Conservation (phyloP, 495 filamentous ascomycete genomes). For the Xylaria flabelliformis region DNA sequence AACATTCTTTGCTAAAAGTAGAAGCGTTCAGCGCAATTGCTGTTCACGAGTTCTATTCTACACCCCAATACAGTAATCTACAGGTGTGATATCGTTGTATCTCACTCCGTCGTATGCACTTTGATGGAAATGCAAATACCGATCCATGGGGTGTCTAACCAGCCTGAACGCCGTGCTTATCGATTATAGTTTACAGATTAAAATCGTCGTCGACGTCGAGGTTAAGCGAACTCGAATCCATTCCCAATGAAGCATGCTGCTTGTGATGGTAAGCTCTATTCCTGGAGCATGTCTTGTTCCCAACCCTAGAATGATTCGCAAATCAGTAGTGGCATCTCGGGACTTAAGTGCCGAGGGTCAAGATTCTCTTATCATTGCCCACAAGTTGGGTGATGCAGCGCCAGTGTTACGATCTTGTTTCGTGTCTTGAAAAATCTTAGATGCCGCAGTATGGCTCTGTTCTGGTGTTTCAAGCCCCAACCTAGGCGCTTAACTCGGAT, state of each 20-base stretch:
- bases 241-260: background rate
- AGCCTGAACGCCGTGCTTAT: constrained; percentile 33
- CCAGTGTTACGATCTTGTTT: background rate
- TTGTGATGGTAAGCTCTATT: background rate
- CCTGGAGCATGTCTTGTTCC: background rate
- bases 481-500: background rate
- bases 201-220: background rate
- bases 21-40: too few species aligned
- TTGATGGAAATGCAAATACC: background rate
- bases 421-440: background rate
- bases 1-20: too few species aligned
- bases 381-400: background rate
- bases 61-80: background rate
- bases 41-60: background rate
- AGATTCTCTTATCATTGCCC: background rate
- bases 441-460: background rate
- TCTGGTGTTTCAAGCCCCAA: background rate
- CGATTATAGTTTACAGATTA: constrained; percentile 40
- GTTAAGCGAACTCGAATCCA: background rate
- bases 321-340: background rate
- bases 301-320: background rate
- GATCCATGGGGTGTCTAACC: background rate
- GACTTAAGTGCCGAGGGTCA: background rate
- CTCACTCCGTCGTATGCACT: background rate
- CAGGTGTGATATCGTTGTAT: background rate